Evolutionary conservation across 805 yeast species (phyloP).

Genomic region (Lipomyces starkeyi): DNA sequence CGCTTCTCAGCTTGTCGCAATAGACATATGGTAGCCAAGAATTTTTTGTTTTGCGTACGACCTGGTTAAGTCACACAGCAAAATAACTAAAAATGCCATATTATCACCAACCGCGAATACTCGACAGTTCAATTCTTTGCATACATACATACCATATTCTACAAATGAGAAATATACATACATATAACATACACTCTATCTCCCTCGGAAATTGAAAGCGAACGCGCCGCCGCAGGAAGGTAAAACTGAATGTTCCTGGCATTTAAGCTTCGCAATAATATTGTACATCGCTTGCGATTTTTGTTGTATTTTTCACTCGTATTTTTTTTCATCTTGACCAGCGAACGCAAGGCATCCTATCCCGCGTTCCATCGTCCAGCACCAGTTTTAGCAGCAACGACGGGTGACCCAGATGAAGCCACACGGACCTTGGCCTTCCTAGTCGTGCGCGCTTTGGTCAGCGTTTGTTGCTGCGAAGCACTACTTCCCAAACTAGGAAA

Average conservation of each 20-base stretch:
- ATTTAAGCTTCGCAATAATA: background rate
- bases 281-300: background rate
- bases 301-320: background rate
- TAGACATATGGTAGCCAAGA: too few species aligned
- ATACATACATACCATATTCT: conserved; percentile 1
- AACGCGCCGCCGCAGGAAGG: background rate
- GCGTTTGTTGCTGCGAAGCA: conserved; percentile 5
- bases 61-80: too few species aligned
- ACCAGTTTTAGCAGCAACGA: background rate
- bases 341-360: background rate
- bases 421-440: background rate
- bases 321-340: background rate
- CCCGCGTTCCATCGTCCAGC: conserved; percentile 1
- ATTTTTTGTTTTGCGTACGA: too few species aligned
- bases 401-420: background rate
- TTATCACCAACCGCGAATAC: background rate
- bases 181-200: conserved; percentile 1
- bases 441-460: background rate
- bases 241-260: background rate
- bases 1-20: too few species aligned
- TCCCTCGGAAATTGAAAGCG: background rate
- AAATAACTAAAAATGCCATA: background rate
- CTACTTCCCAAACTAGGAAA: conserved; percentile 16
- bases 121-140: background rate
- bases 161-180: background rate